A percentile compares a stretch with the other conserved stretches of the same genome.
Conservation (phyloP, 1,284 basidiomycete genomes). For the Tylopilus orsonianus region DNA sequence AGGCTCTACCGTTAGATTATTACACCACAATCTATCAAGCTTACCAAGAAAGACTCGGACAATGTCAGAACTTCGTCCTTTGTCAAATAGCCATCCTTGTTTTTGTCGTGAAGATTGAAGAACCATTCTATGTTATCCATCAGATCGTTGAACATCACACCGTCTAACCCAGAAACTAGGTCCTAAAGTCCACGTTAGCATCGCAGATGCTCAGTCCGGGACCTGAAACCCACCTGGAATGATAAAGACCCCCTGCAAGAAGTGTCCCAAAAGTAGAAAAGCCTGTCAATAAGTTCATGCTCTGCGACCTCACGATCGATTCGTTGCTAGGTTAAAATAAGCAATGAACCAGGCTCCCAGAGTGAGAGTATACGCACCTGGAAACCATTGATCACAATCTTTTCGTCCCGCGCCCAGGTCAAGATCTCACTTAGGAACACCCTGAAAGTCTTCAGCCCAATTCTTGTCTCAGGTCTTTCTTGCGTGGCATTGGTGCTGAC, state of each 20-base stretch:
- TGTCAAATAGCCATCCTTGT: constrained; percentile 91
- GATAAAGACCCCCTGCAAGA: constrained; percentile 80
- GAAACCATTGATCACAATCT: constrained; percentile 89
- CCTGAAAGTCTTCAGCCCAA: constrained; percentile 86
- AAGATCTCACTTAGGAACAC: constrained; percentile 91
- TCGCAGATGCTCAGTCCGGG: background rate
- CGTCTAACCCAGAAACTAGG: constrained; percentile 85
- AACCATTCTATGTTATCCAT: constrained; percentile 99
- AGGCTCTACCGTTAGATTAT: constrained; percentile 5
- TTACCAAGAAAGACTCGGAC: constrained; percentile 89
- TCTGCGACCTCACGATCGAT: constrained; percentile 78
- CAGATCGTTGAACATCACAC: constrained; percentile 93
- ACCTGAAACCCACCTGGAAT: constrained; percentile 58
- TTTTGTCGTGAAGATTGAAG: constrained; percentile 94
- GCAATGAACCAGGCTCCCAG: constrained; percentile 8
- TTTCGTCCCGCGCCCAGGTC: constrained; percentile 96
- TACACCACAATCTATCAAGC: constrained; percentile 27
- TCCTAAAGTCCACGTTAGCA: constrained; percentile 54
- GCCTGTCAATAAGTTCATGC: constrained; percentile 77
- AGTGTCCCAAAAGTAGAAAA: constrained; percentile 92
- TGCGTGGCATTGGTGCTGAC: constrained; percentile 56
- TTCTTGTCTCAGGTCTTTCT: constrained; percentile 87
- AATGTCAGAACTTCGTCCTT: constrained; percentile 96
- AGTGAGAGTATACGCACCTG: constrained; percentile 51
- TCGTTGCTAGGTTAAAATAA: constrained; percentile 57